Evolutionary conservation across 192 early-diverging fungal species (phyloP).

Genomic region (Geranomyces michiganensis): DNA sequence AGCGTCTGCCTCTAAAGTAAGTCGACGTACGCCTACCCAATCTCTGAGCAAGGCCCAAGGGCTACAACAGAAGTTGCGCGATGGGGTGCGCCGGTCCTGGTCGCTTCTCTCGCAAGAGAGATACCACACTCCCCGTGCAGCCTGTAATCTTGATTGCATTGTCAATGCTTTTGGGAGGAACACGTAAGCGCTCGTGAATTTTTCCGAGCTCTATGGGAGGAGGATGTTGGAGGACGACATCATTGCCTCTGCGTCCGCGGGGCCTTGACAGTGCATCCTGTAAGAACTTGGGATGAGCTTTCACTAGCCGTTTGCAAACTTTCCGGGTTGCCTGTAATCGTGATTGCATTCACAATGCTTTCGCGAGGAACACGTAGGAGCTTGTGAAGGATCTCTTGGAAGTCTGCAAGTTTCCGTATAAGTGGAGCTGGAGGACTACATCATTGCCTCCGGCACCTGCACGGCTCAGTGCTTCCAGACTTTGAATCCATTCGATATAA

Average conservation of each 20-base stretch:
- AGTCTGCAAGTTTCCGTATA: background rate
- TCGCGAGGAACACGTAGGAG: background rate
- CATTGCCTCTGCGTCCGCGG: constrained; percentile 2
- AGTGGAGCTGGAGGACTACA: background rate
- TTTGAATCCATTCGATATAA: no score
- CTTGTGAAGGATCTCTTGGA: background rate
- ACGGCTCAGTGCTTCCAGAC: no score
- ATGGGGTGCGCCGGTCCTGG: background rate
- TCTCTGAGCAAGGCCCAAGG: background rate
- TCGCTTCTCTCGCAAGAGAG: background rate
- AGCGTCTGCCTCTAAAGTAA: no score
- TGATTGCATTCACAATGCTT: background rate
- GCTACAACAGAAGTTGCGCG: no score
- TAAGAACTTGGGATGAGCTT: background rate
- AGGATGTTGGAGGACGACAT: background rate
- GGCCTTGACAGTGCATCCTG: background rate
- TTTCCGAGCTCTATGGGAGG: background rate
- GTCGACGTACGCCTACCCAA: no score
- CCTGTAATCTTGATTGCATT: background rate
- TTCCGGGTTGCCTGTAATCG: background rate
- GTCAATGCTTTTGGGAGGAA: background rate
- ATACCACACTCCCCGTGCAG: background rate
- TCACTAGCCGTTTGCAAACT: background rate
- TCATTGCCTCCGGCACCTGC: background rate
- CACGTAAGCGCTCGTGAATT: background rate